Evolutionary conservation across 805 yeast species (phyloP).

Genomic region (Diddensiella santjacobensis): DNA sequence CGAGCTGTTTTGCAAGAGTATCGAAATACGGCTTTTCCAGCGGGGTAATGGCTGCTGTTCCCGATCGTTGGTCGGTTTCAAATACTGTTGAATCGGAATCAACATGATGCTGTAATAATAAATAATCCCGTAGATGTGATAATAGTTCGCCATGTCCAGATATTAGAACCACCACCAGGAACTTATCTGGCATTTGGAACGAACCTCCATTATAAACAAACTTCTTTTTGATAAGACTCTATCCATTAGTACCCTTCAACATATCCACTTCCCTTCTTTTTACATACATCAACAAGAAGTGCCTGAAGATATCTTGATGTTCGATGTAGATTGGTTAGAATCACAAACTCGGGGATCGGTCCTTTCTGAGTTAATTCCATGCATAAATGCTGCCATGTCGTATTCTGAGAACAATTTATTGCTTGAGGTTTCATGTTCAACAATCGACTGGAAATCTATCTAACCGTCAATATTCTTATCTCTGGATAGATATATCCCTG

Average conservation of each 20-base stretch:
- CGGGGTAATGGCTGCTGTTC: neutral
- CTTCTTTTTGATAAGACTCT: neutral
- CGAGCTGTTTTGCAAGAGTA: neutral
- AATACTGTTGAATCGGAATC: slow-evolving; percentile 3
- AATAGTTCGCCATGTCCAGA: slow-evolving; percentile 9
- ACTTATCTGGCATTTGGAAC: slow-evolving; percentile 10
- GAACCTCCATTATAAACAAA: neutral
- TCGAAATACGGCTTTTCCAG: neutral
- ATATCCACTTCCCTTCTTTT: neutral
- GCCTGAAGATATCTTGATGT: slow-evolving; percentile 9
- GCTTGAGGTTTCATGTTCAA: neutral
- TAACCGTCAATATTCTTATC: too few relatives aligned
- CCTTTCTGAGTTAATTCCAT: neutral
- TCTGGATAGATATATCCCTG: too few relatives aligned
- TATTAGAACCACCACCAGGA: slow-evolving; percentile 8
- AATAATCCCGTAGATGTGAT: slow-evolving; percentile 15
- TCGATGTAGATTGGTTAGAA: slow-evolving; percentile 1
- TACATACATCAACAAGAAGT: slow-evolving; percentile 4
- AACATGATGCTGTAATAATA: slow-evolving; percentile 13
- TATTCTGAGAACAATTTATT: slow-evolving; percentile 7
- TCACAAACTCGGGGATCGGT: slow-evolving; percentile 1
- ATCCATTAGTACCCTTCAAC: neutral
- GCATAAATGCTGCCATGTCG: slow-evolving; percentile 6
- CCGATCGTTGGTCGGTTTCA: neutral
- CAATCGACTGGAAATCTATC: too few relatives aligned